phyloP scores from a whole-genome alignment of 2,329 filamentous ascomycete genomes.

The Beauveria varroae region DNA sequence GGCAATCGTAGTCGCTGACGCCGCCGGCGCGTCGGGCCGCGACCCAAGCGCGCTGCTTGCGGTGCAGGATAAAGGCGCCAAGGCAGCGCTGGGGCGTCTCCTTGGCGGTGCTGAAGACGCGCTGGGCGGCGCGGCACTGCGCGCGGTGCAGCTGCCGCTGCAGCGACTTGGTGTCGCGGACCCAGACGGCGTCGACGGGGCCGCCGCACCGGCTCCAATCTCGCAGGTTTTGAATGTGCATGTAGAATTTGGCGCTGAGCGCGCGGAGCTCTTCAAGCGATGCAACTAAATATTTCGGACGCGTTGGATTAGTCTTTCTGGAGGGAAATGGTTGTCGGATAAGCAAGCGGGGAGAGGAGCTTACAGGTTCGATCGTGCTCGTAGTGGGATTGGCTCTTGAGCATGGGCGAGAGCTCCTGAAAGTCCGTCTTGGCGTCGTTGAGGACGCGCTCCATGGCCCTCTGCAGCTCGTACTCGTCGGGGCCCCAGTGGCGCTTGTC shows the following conservation, averaged over 20 bases:
- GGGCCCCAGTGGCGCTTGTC: conserved; percentile 52
- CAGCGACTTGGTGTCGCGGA: conserved; percentile 42
- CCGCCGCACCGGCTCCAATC: conserved; percentile 49
- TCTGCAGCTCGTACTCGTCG: conserved; percentile 53
- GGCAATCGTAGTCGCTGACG: conserved; percentile 27
- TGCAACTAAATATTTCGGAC: conserved; percentile 30
- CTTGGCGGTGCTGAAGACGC: conserved; percentile 46
- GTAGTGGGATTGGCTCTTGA: conserved; percentile 51
- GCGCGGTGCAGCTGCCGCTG: conserved; percentile 47
- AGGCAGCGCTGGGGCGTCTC: conserved; percentile 43
- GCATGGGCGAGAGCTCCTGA: conserved; percentile 46
- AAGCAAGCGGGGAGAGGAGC: conserved; percentile 17
- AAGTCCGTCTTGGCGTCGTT: conserved; percentile 55
- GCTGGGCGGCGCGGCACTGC: conserved; percentile 49
- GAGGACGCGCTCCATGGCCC: conserved; percentile 45
- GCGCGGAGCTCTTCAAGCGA: conserved; percentile 43
- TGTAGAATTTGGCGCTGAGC: conserved; percentile 37
- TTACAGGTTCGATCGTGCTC: conserved; percentile 48
- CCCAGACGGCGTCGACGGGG: conserved; percentile 49
- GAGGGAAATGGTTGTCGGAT: too few species aligned
- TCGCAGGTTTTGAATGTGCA: conserved; percentile 42
- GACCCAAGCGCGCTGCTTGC: conserved; percentile 36
- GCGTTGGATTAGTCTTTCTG: background rate
- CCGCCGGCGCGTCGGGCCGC: conserved; percentile 13
- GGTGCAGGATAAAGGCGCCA: conserved; percentile 47